Conservation (phyloP, 108 stramenopile genomes). For the Fragilaria radians region DNA sequence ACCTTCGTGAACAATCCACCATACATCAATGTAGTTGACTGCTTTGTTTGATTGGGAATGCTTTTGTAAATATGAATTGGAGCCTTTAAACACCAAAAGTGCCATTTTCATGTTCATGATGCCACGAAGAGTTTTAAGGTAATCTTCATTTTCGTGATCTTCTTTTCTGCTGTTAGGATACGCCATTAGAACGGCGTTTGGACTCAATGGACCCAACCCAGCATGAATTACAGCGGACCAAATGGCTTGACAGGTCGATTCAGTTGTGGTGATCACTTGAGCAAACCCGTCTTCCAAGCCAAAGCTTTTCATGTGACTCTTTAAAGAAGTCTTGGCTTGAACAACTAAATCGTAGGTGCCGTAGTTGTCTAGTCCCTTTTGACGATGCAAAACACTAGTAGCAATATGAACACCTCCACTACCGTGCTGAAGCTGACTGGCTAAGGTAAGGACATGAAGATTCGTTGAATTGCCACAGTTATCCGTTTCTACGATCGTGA, state of each 20-base stretch:
- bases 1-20: constrained; percentile 77
- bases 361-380: constrained; percentile 20
- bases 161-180: constrained; percentile 29
- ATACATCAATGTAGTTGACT: constrained; percentile 57
- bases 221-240: constrained; percentile 46
- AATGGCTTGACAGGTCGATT: constrained; percentile 22
- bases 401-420: constrained; percentile 57
- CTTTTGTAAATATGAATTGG: constrained; percentile 17
- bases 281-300: constrained; percentile 55
- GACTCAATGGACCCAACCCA: constrained; percentile 64
- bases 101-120: constrained; percentile 47
- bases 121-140: constrained; percentile 38
- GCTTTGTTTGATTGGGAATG: constrained; percentile 3
- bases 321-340: constrained; percentile 31
- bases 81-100: constrained; percentile 39
- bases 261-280: constrained; percentile 31
- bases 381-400: constrained; percentile 28
- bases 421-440: constrained; percentile 66
- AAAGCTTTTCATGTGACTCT: constrained; percentile 46
- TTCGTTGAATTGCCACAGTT: constrained; percentile 38
- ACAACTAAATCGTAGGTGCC: constrained; percentile 18
- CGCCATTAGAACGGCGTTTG: constrained; percentile 63
- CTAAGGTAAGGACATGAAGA: constrained; percentile 45
- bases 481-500: constrained; percentile 58
- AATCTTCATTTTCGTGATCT: constrained; percentile 15